These are phyloP conservation scores for Vachellia pachyceras DNA, from an alignment of 306 rosid genomes.

Conservation along the genomic window DNA sequence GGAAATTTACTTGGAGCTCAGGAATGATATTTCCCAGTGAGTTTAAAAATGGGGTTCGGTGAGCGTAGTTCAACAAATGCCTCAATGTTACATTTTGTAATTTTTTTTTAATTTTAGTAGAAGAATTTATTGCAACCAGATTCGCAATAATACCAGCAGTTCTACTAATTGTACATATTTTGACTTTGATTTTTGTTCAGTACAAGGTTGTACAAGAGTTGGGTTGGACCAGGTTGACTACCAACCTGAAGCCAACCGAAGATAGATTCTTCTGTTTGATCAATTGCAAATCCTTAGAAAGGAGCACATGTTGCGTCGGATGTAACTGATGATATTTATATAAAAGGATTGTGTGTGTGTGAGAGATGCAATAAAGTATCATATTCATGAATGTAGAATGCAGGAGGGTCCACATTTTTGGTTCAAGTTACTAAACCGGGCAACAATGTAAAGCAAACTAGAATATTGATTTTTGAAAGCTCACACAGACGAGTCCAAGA, in stretches of 20 bases:
- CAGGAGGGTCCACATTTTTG: neutral
- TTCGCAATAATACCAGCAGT: neutral
- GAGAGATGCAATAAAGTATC: neutral
- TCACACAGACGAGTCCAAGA: neutral
- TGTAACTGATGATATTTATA: neutral
- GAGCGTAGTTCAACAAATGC: slow-evolving; percentile 25
- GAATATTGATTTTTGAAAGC: neutral
- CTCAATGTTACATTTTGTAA: neutral
- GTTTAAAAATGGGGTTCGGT: slow-evolving; percentile 38
- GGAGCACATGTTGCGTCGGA: neutral
- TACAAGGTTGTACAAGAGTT: neutral
- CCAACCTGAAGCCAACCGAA: neutral
- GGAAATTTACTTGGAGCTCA: slow-evolving; percentile 30
- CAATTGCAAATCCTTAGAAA: neutral
- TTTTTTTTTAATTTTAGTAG: slow-evolving; percentile 5
- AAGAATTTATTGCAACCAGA: neutral
- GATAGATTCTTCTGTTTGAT: neutral
- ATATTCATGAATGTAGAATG: neutral
- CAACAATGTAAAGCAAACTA: neutral
- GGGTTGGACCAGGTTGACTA: neutral
- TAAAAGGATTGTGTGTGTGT: neutral
- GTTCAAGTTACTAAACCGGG: neutral
- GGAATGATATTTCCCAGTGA: slow-evolving; percentile 31
- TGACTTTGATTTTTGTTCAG: neutral
- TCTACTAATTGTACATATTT: neutral